Conservation (phyloP, 495 filamentous ascomycete genomes). For the Astrocystis sublimbata region DNA sequence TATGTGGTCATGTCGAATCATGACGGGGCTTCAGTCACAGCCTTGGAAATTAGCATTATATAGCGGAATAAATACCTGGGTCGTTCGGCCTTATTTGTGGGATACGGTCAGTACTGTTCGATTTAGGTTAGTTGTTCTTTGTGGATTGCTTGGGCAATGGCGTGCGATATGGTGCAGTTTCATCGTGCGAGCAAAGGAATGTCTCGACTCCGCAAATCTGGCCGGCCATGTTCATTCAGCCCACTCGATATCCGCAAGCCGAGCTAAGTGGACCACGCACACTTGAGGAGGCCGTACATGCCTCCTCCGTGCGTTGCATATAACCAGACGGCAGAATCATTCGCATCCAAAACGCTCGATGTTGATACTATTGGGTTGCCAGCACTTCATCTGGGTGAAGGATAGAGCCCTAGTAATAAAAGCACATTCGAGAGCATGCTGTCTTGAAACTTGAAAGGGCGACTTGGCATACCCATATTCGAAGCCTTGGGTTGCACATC, state of each 20-base stretch:
- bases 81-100: no score
- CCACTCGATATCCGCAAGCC: neutral
- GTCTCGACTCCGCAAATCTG: neutral
- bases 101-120: neutral
- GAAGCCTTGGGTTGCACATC: neutral
- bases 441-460: neutral
- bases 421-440: neutral
- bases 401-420: neutral
- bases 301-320: no score
- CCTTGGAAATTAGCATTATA: no score
- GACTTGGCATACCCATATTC: neutral
- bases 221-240: neutral
- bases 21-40: no score
- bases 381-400: neutral
- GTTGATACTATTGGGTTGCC: neutral
- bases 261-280: neutral
- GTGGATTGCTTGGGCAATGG: neutral
- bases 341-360: neutral
- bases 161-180: neutral
- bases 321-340: no score
- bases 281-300: neutral
- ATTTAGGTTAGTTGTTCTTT: neutral
- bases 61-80: no score
- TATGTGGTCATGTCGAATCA: no score
- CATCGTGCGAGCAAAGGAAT: neutral